Percentiles rank a stretch among this genome's conserved stretches.
These are phyloP conservation scores for Ailanthus altissimus DNA, from an alignment of 345 rosid genomes.

Conservation along the genomic window DNA sequence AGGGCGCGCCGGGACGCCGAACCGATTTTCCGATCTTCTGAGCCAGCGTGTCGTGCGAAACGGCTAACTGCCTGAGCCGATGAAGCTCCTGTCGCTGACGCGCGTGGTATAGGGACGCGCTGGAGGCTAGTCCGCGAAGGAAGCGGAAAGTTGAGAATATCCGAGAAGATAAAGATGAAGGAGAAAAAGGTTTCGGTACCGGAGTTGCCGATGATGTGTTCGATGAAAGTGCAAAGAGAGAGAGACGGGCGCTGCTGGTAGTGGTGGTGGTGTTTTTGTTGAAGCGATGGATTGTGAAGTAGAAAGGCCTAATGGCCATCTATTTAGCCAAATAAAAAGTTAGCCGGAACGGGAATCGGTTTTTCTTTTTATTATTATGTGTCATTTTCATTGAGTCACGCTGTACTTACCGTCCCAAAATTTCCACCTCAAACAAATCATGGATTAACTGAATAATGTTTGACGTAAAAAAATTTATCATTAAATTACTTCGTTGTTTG, in stretches of 20 bases:
- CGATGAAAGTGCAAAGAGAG: conserved; percentile 18
- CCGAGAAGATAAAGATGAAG: conserved; percentile 1
- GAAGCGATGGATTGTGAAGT: conserved; percentile 40
- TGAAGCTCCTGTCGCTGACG: conserved; percentile 21
- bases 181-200: conserved; percentile 3
- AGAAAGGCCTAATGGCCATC: conserved; percentile 79
- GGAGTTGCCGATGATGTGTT: conserved; percentile 1
- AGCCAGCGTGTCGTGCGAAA: conserved; percentile 71
- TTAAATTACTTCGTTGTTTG: too few relatives aligned
- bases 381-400: too few relatives aligned
- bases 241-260: conserved; percentile 25
- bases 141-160: neutral
- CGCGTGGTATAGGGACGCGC: conserved; percentile 32
- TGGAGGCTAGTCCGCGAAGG: conserved; percentile 42
- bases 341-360: conserved; percentile 23
- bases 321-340: conserved; percentile 6
- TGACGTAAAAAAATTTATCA: too few relatives aligned
- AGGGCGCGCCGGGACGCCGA: conserved; percentile 93
- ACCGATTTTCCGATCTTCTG: conserved; percentile 94
- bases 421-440: too few relatives aligned
- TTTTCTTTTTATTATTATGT: neutral
- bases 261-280: conserved; percentile 17
- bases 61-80: conserved; percentile 30
- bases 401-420: too few relatives aligned
- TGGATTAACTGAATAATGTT: too few relatives aligned